Evolutionary conservation across 352 stramenopile genomes (phyloP).

Genomic region (Lagenidium sp.): DNA sequence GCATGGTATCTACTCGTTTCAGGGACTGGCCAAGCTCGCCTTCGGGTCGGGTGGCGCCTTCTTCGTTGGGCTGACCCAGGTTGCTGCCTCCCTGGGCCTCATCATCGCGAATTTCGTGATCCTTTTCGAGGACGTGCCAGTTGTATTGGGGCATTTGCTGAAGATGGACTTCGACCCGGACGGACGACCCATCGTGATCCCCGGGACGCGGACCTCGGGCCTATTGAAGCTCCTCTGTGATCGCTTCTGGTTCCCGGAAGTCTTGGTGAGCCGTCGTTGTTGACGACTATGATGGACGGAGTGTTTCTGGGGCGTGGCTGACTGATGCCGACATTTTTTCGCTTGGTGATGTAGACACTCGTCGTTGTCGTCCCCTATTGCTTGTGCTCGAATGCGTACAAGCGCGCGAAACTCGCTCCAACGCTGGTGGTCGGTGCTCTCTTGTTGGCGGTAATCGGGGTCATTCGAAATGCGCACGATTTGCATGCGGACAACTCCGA

Average conservation of each 20-base stretch:
- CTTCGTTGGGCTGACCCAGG: conserved; percentile 19
- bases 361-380: conserved; percentile 30
- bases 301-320: not conserved
- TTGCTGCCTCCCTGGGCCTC: conserved; percentile 25
- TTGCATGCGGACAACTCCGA: conserved; percentile 18
- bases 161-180: conserved; percentile 22
- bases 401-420: conserved; percentile 17
- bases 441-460: conserved; percentile 17
- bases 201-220: conserved; percentile 3
- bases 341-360: conserved; percentile 13
- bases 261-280: conserved; percentile 17
- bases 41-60: conserved; percentile 24
- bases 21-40: conserved; percentile 32
- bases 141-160: conserved; percentile 25
- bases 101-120: conserved; percentile 30
- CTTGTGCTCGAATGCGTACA: conserved; percentile 21
- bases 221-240: conserved; percentile 20
- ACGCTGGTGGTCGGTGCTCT: conserved; percentile 16
- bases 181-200: conserved; percentile 10
- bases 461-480: conserved; percentile 16
- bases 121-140: conserved; percentile 29
- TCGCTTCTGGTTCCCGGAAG: conserved; percentile 22
- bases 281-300: not conserved
- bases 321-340: no score
- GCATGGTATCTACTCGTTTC: conserved; percentile 44